Percentiles rank a stretch among this genome's conserved stretches.
phyloP scores from a whole-genome alignment of 768 basidiomycete species.

The Grammothele lineata region DNA sequence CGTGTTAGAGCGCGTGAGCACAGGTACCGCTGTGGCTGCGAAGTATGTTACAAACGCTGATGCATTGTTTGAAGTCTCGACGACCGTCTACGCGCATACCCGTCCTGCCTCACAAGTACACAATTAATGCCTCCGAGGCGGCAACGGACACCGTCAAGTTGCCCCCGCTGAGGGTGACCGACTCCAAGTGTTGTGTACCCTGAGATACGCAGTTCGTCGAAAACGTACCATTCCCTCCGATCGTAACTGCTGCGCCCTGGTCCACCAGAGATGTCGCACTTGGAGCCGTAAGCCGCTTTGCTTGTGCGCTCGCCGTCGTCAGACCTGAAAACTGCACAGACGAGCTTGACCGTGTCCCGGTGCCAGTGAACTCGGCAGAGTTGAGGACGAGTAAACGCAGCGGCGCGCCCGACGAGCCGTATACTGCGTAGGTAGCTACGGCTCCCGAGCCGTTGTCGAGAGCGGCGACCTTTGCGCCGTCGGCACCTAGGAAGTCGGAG shows the following conservation, averaged over 20 bases:
- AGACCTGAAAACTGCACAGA: constrained; percentile 28
- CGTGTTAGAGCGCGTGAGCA: too few relatives aligned
- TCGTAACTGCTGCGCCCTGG: constrained; percentile 30
- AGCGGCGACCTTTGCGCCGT: constrained; percentile 29
- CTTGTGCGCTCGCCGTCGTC: constrained; percentile 15
- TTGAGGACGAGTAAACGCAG: constrained; percentile 33
- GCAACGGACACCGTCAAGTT: constrained; percentile 25
- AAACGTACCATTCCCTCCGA: constrained; percentile 31
- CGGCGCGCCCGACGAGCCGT: constrained; percentile 19
- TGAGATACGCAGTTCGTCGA: constrained; percentile 21
- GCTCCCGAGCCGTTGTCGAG: constrained; percentile 31
- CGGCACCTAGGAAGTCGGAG: constrained; percentile 32
- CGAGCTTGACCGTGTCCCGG: constrained; percentile 28
- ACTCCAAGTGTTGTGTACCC: constrained; percentile 27
- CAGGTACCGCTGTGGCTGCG: too few relatives aligned
- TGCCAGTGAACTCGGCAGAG: constrained; percentile 31
- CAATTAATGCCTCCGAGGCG: constrained; percentile 36
- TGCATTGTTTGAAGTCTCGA: not conserved
- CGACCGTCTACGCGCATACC: not conserved
- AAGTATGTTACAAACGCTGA: too few relatives aligned
- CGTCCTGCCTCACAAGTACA: constrained; percentile 22
- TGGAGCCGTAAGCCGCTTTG: constrained; percentile 33
- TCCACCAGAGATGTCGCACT: constrained; percentile 30
- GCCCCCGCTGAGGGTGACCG: constrained; percentile 20
- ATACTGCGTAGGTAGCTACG: constrained; percentile 31